Base-by-base conservation (phyloP, 257 asterid species). In the Solanum pimpinellifolium region DNA sequence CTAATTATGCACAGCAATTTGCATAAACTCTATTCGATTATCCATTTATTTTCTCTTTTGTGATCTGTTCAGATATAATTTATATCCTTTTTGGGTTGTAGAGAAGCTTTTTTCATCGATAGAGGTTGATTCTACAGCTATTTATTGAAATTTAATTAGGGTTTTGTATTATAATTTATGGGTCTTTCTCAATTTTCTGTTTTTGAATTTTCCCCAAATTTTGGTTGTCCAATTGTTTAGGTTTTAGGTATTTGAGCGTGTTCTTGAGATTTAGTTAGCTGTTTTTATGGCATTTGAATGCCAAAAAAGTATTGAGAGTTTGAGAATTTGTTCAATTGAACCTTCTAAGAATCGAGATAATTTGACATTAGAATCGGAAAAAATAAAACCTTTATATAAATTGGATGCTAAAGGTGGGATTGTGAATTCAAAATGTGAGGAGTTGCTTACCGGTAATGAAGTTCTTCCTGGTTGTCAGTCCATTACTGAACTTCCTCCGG, bases 261-360 rank as follows among this genome's bases (percentile, higher is more conserved):
- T 77, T 78, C 9, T 77, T 44, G 39, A 78, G 65, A 15, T 46
- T 44, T 46, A 78, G 90, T 86, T 74, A 60, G 31, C 6, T 12
- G 21, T 91, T 94, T 92, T 93, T 94, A 97, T 97, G 99, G 99
- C 91, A 94, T 94, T 93, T 92, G 98, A 94, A 90, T 95, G 98
- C 99, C 98, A 89, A 83, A 85, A 88, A 89, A 89, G 56, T 93
- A 92, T 87, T 84, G 87, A 90, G 80, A 88, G 86, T 89, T 87
- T 85, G 90, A 89, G 70, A 85, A 81, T 69, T 85, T 88, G 59
- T 39, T 86, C 60, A 88, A 93, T 89, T 87, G 86, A 68, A 86
- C 74, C 83, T 65, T 73, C 62, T 7, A 44, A 88, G 66, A 87
- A 83, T 56, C 86, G 88, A 84, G 84, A 4, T 75, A 81, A 66